Evolutionary conservation across 768 basidiomycete genomes (phyloP).

Genomic region (Suillus weaverae): DNA sequence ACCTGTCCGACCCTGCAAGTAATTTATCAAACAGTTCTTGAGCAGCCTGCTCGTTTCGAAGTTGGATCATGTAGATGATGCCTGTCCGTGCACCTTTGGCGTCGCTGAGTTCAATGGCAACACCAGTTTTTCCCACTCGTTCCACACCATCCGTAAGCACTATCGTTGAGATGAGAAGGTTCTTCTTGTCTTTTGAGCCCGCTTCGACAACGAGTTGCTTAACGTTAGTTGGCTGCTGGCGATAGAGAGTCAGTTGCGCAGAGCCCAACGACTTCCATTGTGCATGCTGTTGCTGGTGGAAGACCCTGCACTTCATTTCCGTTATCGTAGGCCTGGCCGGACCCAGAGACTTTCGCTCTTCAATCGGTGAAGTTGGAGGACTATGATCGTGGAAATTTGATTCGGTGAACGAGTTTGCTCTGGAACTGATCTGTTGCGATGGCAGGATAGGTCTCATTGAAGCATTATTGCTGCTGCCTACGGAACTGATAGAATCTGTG

Average conservation of each 20-base stretch:
- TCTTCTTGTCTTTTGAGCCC: constrained; percentile 72
- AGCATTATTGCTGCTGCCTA: constrained; percentile 21
- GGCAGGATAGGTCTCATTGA: constrained; percentile 59
- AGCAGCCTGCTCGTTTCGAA: constrained; percentile 86
- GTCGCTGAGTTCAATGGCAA: constrained; percentile 94
- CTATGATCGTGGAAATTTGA: constrained; percentile 67
- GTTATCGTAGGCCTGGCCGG: constrained; percentile 77
- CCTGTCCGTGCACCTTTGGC: constrained; percentile 83
- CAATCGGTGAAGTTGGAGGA: constrained; percentile 81
- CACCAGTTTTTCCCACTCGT: constrained; percentile 96
- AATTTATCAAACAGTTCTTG: constrained; percentile 83
- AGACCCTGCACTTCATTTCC: constrained; percentile 98
- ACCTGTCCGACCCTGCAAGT: constrained; percentile 81
- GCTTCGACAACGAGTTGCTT: constrained; percentile 97
- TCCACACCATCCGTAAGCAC: constrained; percentile 96
- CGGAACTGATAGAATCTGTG: constrained; percentile 18
- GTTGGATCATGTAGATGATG: constrained; percentile 95
- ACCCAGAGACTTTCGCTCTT: constrained; percentile 53
- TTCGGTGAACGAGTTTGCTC: constrained; percentile 50
- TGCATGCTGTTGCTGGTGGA: constrained; percentile 92
- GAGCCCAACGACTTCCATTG: constrained; percentile 96
- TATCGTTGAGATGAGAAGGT: constrained; percentile 90
- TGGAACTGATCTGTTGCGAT: constrained; percentile 56
- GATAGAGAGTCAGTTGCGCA: constrained; percentile 85
- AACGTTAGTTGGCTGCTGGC: constrained; percentile 79